These are phyloP conservation scores for Aaosphaeria pasadenensis DNA, from an alignment of 2,329 filamentous ascomycete genomes.

Conservation along the genomic window DNA sequence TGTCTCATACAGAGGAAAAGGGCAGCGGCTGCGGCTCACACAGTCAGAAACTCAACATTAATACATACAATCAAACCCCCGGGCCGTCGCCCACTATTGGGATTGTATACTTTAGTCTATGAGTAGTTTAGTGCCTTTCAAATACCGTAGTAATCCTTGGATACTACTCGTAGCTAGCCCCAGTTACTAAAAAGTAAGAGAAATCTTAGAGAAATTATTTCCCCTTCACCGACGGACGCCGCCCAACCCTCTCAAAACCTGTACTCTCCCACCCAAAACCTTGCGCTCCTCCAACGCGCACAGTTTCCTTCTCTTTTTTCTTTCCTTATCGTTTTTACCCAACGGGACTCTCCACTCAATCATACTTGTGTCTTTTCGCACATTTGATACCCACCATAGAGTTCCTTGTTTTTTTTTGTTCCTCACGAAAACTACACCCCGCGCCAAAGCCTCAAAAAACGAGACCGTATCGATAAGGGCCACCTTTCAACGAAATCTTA, in stretches of 20 bases:
- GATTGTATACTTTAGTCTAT: too few species aligned
- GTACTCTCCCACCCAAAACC: slow-evolving; percentile 6
- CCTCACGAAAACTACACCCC: neutral
- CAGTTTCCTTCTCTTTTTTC: slow-evolving; percentile 9
- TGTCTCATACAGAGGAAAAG: too few species aligned
- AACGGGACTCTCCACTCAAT: slow-evolving; percentile 8
- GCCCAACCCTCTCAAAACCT: slow-evolving; percentile 11
- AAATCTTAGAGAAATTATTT: slow-evolving; percentile 18
- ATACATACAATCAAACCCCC: too few species aligned
- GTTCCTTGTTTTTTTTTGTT: neutral
- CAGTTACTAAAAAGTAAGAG: too few species aligned
- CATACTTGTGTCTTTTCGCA: neutral
- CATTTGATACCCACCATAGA: neutral
- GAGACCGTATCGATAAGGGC: slow-evolving; percentile 28
- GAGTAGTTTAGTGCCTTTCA: too few species aligned
- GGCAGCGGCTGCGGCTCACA: too few species aligned
- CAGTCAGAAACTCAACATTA: too few species aligned
- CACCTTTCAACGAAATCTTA: slow-evolving; percentile 20
- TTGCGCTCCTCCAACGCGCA: neutral
- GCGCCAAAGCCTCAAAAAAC: slow-evolving; percentile 9
- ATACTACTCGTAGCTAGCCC: too few species aligned
- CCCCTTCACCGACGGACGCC: slow-evolving; percentile 5
- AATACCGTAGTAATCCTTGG: too few species aligned
- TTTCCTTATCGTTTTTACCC: slow-evolving; percentile 10
- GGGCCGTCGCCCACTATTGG: too few species aligned